A percentile compares a stretch with the other conserved stretches of the same genome.
These are phyloP conservation scores for Candida coquimbonensis DNA, from an alignment of 805 yeast species.

Conservation along the genomic window DNA sequence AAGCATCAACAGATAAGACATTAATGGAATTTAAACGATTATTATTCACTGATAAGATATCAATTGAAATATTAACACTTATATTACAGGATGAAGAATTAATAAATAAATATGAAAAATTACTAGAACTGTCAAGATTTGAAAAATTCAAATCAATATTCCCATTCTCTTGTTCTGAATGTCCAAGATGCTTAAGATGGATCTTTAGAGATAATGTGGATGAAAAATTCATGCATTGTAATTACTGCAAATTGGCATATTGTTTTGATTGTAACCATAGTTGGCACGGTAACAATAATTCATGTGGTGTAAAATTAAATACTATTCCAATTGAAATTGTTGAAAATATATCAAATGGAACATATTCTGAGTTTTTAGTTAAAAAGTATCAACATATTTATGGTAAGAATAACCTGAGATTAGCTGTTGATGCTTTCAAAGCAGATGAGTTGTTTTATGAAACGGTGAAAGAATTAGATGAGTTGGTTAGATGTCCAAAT, in stretches of 20 bases:
- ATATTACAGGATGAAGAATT: constrained; percentile 26
- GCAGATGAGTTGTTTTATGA: constrained; percentile 42
- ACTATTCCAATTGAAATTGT: constrained; percentile 25
- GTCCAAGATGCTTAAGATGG: constrained; percentile 46
- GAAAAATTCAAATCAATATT: constrained; percentile 36
- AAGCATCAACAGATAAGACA: constrained; percentile 17
- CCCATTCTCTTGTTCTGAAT: constrained; percentile 42
- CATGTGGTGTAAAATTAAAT: constrained; percentile 33
- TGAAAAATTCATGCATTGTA: constrained; percentile 43
- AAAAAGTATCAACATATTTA: constrained; percentile 32
- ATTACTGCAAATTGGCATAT: constrained; percentile 43
- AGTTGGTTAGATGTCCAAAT: constrained; percentile 43
- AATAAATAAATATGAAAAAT: constrained; percentile 29
- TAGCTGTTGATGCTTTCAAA: constrained; percentile 37
- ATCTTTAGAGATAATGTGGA: constrained; percentile 40
- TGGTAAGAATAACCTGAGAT: constrained; percentile 36
- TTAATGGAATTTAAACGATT: constrained; percentile 27
- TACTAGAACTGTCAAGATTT: constrained; percentile 34
- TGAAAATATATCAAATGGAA: constrained; percentile 13
- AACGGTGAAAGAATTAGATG: constrained; percentile 34
- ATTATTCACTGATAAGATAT: constrained; percentile 36
- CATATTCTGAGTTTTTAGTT: constrained; percentile 27
- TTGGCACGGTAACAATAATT: constrained; percentile 50
- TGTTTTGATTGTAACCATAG: constrained; percentile 51
- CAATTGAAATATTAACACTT: constrained; percentile 26